Conservation (phyloP, 2,329 filamentous ascomycete species). For the Pseudocercospora crystallina region DNA sequence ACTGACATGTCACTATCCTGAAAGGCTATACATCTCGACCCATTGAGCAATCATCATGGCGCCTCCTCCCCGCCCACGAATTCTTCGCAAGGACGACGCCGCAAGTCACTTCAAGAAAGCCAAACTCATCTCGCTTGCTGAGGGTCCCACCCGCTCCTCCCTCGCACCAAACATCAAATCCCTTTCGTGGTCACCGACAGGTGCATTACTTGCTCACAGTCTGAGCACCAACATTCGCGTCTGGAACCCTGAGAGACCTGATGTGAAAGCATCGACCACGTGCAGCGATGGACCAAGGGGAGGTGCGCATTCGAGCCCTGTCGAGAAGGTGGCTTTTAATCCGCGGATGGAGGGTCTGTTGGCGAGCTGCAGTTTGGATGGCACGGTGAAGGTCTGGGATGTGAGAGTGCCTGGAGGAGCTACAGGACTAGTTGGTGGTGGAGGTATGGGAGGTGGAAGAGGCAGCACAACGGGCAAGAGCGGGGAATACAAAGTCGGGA, state of each 20-base stretch:
- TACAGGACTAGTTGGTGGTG: constrained; percentile 27
- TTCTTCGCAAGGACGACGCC: constrained; percentile 70
- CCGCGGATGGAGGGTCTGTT: constrained; percentile 74
- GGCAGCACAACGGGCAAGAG: constrained; percentile 42
- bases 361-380: constrained; percentile 72
- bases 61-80: constrained; percentile 51
- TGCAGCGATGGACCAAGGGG: constrained; percentile 51
- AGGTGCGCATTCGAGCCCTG: constrained; percentile 44
- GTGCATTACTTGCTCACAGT: constrained; percentile 80
- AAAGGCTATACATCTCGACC: too few species aligned
- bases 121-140: constrained; percentile 67
- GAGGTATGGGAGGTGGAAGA: constrained; percentile 46
- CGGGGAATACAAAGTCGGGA: constrained; percentile 56
- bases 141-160: constrained; percentile 32
- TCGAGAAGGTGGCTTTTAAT: constrained; percentile 78
- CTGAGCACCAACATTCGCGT: constrained; percentile 69
- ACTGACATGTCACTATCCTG: too few species aligned
- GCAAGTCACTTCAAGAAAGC: constrained; percentile 64
- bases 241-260: constrained; percentile 77
- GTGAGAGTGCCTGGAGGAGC: constrained; percentile 59
- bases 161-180: constrained; percentile 33
- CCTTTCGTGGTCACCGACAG: constrained; percentile 83
- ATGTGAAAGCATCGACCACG: constrained; percentile 73
- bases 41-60: constrained; percentile 27
- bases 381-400: constrained; percentile 77